phyloP scores from a whole-genome alignment of 192 early-diverging fungal species.

The Rhizophlyctis rosea region DNA sequence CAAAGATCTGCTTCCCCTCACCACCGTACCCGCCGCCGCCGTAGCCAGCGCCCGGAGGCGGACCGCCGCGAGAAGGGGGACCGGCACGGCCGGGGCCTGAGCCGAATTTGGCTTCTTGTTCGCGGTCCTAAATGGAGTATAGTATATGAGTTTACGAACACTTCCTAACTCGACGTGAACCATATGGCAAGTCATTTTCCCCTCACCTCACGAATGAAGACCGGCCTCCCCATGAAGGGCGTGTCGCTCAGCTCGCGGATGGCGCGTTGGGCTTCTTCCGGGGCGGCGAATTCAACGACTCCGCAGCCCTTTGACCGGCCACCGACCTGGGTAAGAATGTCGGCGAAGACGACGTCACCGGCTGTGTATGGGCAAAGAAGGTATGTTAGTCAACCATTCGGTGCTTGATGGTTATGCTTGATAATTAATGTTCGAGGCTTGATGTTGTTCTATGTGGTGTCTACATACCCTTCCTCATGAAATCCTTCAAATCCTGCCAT shows the following conservation, averaged over 20 bases:
- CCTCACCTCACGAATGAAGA: slow-evolving; percentile 74
- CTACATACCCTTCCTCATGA: slow-evolving; percentile 70
- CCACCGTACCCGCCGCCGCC: slow-evolving; percentile 7
- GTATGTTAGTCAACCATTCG: too few relatives aligned
- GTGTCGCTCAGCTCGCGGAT: slow-evolving; percentile 68
- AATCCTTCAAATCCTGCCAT: slow-evolving; percentile 78
- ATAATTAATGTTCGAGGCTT: too few relatives aligned
- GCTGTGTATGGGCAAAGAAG: slow-evolving; percentile 43
- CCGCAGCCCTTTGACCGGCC: slow-evolving; percentile 72
- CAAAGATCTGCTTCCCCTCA: slow-evolving; percentile 20
- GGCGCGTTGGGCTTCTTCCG: slow-evolving; percentile 74
- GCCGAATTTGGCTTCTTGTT: slow-evolving; percentile 46
- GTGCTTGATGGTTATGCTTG: too few relatives aligned
- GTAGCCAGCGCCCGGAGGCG: not conserved
- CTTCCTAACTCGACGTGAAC: too few relatives aligned
- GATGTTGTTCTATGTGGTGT: too few relatives aligned
- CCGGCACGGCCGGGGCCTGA: slow-evolving; percentile 4
- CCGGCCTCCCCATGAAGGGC: slow-evolving; percentile 64
- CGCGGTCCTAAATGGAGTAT: slow-evolving; percentile 53
- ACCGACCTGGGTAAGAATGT: slow-evolving; percentile 57
- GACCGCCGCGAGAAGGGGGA: not conserved
- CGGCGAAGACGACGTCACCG: slow-evolving; percentile 73
- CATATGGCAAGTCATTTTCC: too few relatives aligned
- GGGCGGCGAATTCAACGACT: slow-evolving; percentile 71
- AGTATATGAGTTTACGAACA: slow-evolving; percentile 13